Evolutionary conservation across 2,329 filamentous ascomycete genomes (phyloP), one percentile per base, ranked within the genome.

Genomic region (Cryphonectria parasitica): DNA sequence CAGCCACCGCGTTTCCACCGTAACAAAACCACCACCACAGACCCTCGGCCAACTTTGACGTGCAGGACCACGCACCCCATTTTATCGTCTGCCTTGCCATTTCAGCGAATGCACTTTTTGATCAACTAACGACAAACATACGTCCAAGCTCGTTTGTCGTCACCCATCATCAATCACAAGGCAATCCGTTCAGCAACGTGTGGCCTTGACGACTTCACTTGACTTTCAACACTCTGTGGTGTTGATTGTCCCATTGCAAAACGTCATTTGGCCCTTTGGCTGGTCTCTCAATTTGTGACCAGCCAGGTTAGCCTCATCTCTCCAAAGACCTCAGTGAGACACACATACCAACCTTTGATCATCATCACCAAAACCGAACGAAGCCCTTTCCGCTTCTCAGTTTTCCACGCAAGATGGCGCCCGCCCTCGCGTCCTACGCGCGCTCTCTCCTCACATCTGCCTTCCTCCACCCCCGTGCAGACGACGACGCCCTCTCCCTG

Each of bases 351-450:
- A 61, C 39, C 28, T 31, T 41, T 66, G 49, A 43, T 22, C 43
- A 19, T 45, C 43, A 66, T 73, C 69, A 63, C 68, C 70, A 31
- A 69, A 25, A 43, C 36, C 36, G 36, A 61, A 54, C 49, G 60
- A 71, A 43, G 56, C 69, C 65, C 65, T 22, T 41, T 43, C 61
- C 68, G 52, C 41, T 70, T 63, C 69, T 56, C 36, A 65, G 67
- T 45, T 70, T 67, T 64, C n/a, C 31, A 6, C 31, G 15, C 69
- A 73, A 67, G 36, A 81, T 81, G 84, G 83, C 83, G 69, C 84
- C 84, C 54, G 79, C 82, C 36, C 60, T 71, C 56, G 69, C 66
- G 39, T 34, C 49, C 45, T 70, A 69, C 61, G 71, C 69, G 60
- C 71, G 69, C 34, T 63, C 66, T 39, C 34, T 71, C 54, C 71